Evolutionary conservation across 2,329 filamentous ascomycete species (phyloP), one percentile per base, ranked within the genome.

Genomic region (Ophiocordyceps australis): DNA sequence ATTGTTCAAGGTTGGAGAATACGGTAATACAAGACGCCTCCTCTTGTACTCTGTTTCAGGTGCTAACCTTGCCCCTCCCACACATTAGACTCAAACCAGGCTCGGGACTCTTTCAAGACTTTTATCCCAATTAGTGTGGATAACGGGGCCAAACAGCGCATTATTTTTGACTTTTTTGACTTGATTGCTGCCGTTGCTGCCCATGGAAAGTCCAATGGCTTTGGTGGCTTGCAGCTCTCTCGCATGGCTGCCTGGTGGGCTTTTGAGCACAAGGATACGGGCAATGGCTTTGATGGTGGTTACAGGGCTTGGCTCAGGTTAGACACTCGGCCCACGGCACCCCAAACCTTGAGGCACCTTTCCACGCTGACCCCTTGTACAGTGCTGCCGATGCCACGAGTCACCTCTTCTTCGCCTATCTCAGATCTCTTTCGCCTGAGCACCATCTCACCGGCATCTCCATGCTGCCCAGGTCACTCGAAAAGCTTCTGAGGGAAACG

Each of bases 231-330:
- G 35, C 95, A 95, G 49, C 65, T 98, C 28, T 95, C 89, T 8
- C 71, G 89, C 37, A 81, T 92, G 65, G 89, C 86, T 21, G 83
- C 85, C 23, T 98, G 89, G 89, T 98, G 89, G 89, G 83, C 86
- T 1, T 98, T 98, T 46, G 86, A 94, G 42, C 81, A 91, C 37
- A 68, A 62, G 24, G 85, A 95, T 45, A 73, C 73, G 6, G 79
- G 78, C 22, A 86, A 78, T 45, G 89, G 89, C 11, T 98, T 98
- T 39, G 89, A 95, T 38, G 81, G 81, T 21, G 85, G 86, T 28
- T 98, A 98, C 52, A 80, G 78, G 43, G 70, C 71, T 23, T 98
- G 89, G 85, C 60, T 75, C 38, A 74, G 59, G 77, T 85, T 56
- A 50, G 68, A 31, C n/a, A 11, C 12, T 13, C 13, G 11, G 9